A percentile compares a stretch with the other conserved stretches of the same genome.
These are phyloP conservation scores for Mucor lusitanicus DNA, from an alignment of 371 early-diverging fungal genomes.

Conservation along the genomic window DNA sequence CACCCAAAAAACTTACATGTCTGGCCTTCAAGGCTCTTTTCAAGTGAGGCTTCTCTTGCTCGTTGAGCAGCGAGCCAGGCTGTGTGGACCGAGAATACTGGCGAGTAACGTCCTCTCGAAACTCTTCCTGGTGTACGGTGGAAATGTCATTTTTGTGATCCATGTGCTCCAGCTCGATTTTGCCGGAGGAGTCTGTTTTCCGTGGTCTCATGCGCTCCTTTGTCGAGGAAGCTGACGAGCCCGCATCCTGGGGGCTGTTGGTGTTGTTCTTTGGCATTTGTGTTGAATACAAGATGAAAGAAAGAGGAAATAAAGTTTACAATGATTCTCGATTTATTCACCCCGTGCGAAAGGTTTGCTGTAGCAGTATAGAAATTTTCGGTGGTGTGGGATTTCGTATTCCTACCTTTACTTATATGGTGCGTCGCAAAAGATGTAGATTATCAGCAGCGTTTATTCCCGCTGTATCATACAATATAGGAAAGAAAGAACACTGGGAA, in stretches of 20 bases:
- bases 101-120: not conserved
- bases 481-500: not conserved
- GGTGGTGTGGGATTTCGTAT: not conserved
- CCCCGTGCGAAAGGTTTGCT: not conserved
- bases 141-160: conserved; percentile 1
- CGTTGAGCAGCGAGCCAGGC: not conserved
- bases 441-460: conserved; percentile 2
- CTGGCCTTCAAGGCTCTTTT: conserved; percentile 28
- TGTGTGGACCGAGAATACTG: conserved; percentile 8
- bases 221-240: not conserved
- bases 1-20: conserved; percentile 26
- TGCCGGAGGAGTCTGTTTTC: not conserved
- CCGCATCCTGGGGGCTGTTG: not conserved
- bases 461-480: not conserved
- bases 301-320: not conserved
- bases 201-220: not conserved
- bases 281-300: not conserved
- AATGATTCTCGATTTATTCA: not conserved
- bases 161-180: not conserved
- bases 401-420: conserved; percentile 6
- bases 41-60: conserved; percentile 11
- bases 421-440: conserved; percentile 5
- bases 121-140: not conserved
- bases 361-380: not conserved
- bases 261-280: not conserved